These are phyloP conservation scores for Endogone sp. DNA, from an alignment of 192 early-diverging fungal species.

Conservation along the genomic window DNA sequence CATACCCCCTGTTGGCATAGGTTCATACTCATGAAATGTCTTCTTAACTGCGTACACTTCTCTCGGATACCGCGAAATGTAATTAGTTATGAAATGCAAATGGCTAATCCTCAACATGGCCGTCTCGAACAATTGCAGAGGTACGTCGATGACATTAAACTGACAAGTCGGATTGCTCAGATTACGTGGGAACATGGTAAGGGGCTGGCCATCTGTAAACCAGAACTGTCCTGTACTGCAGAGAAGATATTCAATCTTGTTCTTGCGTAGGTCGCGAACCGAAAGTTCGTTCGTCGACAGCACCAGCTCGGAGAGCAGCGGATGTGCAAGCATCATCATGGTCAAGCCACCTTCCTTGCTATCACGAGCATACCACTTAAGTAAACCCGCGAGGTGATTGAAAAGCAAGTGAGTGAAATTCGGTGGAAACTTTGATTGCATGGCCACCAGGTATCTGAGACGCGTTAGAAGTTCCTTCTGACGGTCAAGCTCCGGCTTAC, in stretches of 20 bases:
- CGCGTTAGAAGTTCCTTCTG: constrained; percentile 38
- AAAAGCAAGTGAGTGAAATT: constrained; percentile 45
- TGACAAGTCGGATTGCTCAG: constrained; percentile 16
- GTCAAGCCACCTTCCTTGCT: constrained; percentile 31
- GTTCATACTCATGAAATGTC: constrained; percentile 38
- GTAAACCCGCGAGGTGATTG: constrained; percentile 50
- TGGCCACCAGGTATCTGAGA: constrained; percentile 37
- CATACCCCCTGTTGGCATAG: constrained; percentile 15
- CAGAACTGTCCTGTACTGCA: constrained; percentile 47
- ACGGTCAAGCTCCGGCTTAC: constrained; percentile 27
- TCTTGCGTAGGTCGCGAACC: constrained; percentile 50
- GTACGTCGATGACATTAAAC: constrained; percentile 36
- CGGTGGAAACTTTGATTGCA: constrained; percentile 44
- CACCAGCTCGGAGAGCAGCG: constrained; percentile 45
- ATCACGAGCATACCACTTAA: constrained; percentile 53
- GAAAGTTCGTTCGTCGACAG: constrained; percentile 46
- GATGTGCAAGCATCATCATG: constrained; percentile 36
- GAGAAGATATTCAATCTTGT: constrained; percentile 52
- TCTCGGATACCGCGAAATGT: constrained; percentile 40
- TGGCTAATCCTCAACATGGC: constrained; percentile 49
- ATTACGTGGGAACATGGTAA: constrained; percentile 43
- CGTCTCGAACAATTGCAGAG: constrained; percentile 30
- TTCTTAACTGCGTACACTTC: constrained; percentile 49
- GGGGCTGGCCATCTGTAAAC: constrained; percentile 43
- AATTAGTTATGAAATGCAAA: constrained; percentile 52